Base-by-base conservation (phyloP, 2,329 filamentous ascomycete species). In the Rhynchosporium graminicola region DNA sequence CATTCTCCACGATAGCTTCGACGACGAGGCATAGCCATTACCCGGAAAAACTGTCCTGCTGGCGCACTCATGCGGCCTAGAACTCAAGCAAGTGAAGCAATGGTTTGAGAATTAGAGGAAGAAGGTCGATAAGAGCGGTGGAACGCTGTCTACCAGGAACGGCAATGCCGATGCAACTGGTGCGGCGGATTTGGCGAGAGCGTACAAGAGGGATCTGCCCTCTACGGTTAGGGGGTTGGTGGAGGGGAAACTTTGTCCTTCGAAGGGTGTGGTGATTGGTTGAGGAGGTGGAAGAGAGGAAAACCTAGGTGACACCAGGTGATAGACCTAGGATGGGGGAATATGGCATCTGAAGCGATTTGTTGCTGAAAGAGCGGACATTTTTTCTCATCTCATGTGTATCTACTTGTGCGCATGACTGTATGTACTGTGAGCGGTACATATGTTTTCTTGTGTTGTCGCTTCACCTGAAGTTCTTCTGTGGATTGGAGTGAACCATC, bases 41-140 rank as follows among this genome's bases (percentile, higher is more conserved):
- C 28, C 38, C 3, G 54, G 54, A 2, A 40, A 45, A 12, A 42
- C 5, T 6, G 45, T 57, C 26, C 42, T 57, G n/a, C 40, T 57
- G 8, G 54, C 29, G 4, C 38, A 57, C 9, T 57, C 26, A 3
- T 26, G n/a, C 4, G 38, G 38, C 2, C 20, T 57, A 40, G 38
- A 57, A 8, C 7, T 33, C 4, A 45, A 33, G 55, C 10, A 45
- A 3, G 55, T 57, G 28, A 12, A 47, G 20, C 26, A 29, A 9
- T 56, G 38, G 52, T 56, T 56, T 31, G 52, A 45, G 4, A 29
- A 43, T 56, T 20, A 56, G 38, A 29, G 52, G 20, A 40, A 43
- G 52, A 43, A 56, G 36, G 33, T 15, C 4, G 47, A 4, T 43
- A 4, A 9, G 12, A 56, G 20, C n/a, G 42, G 38, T 9, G 38